These are phyloP conservation scores for Didymosphaeria variabile DNA, from an alignment of 2,329 filamentous ascomycete genomes.

Conservation along the genomic window DNA sequence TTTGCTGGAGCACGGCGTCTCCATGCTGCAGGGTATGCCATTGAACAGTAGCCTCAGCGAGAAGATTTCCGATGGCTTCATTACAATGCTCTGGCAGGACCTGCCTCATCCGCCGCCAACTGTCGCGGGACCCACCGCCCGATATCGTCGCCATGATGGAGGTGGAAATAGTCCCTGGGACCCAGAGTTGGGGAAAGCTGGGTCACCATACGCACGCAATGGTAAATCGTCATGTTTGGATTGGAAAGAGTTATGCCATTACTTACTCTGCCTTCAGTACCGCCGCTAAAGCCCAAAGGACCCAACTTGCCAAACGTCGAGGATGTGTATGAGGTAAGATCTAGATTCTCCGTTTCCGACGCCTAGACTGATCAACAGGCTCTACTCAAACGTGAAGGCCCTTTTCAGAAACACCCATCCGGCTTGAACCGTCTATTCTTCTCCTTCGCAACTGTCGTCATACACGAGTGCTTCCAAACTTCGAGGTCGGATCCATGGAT, in stretches of 20 bases:
- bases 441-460: slow-evolving; percentile 72
- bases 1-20: slow-evolving; percentile 59
- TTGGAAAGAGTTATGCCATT: not conserved
- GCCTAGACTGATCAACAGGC: slow-evolving; percentile 39
- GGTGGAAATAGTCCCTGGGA: slow-evolving; percentile 60
- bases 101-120: slow-evolving; percentile 61
- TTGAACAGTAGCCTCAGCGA: slow-evolving; percentile 59
- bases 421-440: slow-evolving; percentile 77
- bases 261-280: slow-evolving; percentile 53
- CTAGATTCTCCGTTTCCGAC: not conserved
- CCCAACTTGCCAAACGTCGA: slow-evolving; percentile 64
- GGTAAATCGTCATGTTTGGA: not conserved
- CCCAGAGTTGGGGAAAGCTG: slow-evolving; percentile 63
- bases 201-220: slow-evolving; percentile 64
- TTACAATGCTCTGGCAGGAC: slow-evolving; percentile 63
- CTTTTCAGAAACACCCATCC: slow-evolving; percentile 71
- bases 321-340: slow-evolving; percentile 57
- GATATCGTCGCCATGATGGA: slow-evolving; percentile 52
- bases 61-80: slow-evolving; percentile 61
- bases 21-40: slow-evolving; percentile 62
- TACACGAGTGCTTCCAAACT: slow-evolving; percentile 68
- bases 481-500: slow-evolving; percentile 67
- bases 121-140: slow-evolving; percentile 56
- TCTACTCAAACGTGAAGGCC: slow-evolving; percentile 68
- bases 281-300: slow-evolving; percentile 61